A percentile compares a stretch with the other conserved stretches of the same genome.
Conservation (phyloP, 2,329 filamentous ascomycete species). For the Fusarium sp. region DNA sequence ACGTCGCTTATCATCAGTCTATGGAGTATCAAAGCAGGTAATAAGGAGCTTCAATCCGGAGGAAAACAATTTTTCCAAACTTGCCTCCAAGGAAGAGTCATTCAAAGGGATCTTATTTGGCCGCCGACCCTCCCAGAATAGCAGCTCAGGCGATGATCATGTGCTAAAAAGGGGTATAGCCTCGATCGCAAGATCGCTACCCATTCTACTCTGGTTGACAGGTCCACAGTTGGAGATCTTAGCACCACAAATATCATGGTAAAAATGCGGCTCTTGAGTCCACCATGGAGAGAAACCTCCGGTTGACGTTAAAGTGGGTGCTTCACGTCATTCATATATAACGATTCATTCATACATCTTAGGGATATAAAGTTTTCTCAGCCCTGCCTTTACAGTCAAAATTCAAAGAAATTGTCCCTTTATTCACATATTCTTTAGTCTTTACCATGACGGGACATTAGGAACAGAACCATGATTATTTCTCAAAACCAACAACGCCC, state of each 20-base stretch:
- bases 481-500: slow-evolving; percentile 17
- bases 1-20: too few species aligned
- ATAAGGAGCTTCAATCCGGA: too few species aligned
- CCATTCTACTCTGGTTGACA: slow-evolving; percentile 6
- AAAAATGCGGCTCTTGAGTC: neutral
- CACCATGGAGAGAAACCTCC: slow-evolving; percentile 32
- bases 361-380: slow-evolving; percentile 1
- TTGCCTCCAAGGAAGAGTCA: too few species aligned
- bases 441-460: slow-evolving; percentile 7
- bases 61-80: too few species aligned
- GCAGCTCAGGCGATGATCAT: slow-evolving; percentile 2
- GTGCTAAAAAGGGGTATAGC: neutral
- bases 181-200: slow-evolving; percentile 7
- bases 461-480: slow-evolving; percentile 23
- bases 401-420: neutral
- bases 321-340: slow-evolving; percentile 18
- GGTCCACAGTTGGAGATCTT: slow-evolving; percentile 19
- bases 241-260: neutral
- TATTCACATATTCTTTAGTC: too few species aligned
- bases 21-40: too few species aligned
- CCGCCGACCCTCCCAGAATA: neutral
- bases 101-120: neutral
- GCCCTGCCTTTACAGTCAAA: neutral
- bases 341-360: neutral
- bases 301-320: slow-evolving; percentile 19